Conservation (phyloP, 2,329 filamentous ascomycete genomes). For the Sporothrix humicola region DNA sequence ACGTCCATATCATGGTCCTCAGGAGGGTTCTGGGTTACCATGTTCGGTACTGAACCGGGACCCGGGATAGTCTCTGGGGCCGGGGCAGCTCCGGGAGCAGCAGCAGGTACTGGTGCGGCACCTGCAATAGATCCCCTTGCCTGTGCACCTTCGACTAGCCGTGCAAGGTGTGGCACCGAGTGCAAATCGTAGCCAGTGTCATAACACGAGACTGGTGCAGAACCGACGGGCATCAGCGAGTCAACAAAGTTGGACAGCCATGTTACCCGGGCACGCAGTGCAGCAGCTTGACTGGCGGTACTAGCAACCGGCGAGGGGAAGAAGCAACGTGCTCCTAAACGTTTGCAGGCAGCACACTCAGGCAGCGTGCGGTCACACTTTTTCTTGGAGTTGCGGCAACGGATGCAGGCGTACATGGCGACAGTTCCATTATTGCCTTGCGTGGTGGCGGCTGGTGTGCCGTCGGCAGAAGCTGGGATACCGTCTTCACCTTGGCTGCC, state of each 20-base stretch:
- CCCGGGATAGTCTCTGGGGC: background rate
- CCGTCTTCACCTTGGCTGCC: background rate
- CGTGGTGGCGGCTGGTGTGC: constrained; percentile 18
- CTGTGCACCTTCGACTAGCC: background rate
- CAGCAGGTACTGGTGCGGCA: background rate
- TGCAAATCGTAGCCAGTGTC: constrained; percentile 46
- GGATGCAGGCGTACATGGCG: constrained; percentile 44
- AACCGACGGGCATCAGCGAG: constrained; percentile 41
- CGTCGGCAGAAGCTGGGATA: background rate
- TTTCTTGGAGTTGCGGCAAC: constrained; percentile 55
- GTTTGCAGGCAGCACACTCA: constrained; percentile 49
- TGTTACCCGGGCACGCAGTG: constrained; percentile 48
- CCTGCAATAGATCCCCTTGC: background rate
- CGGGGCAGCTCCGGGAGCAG: background rate
- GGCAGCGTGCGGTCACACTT: constrained; percentile 52
- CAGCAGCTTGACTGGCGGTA: constrained; percentile 46
- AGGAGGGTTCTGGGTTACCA: background rate
- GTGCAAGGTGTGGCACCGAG: constrained; percentile 12
- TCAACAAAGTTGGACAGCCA: constrained; percentile 51
- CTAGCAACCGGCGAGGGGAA: constrained; percentile 43
- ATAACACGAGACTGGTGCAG: constrained; percentile 44
- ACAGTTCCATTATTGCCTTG: constrained; percentile 38
- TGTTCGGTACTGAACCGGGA: background rate
- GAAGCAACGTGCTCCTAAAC: constrained; percentile 49
- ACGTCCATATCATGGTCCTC: constrained; percentile 21